Base-by-base conservation (phyloP, 768 basidiomycete genomes). In the Dendrothele bispora region DNA sequence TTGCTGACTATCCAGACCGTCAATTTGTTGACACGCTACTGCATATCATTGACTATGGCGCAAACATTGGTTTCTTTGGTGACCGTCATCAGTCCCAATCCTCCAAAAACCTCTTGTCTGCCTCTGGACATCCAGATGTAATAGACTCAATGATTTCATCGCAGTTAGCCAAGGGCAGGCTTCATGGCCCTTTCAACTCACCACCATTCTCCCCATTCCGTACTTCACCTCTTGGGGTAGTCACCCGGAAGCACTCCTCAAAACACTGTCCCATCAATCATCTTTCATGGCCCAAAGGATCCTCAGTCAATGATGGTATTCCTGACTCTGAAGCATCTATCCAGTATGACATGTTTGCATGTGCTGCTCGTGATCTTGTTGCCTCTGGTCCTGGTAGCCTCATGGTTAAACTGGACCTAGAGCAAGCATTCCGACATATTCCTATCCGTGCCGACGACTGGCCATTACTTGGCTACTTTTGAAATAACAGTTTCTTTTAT, bases 351-450 rank as follows among this genome's bases (percentile, higher is more conserved):
- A 50, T 55, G 37, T 63, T 69, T 45, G 49, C 54, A 17, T 40
- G 46, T 5, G 62, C 63, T 0, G 39, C 61, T 14, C 8, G 53
- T 2, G 60, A 68, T 37, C 48, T n/a, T n/a, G n/a, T n/a, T n/a
- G n/a, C n/a, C n/a, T n/a, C n/a, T n/a, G n/a, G n/a, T n/a, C n/a
- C n/a, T 69, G 8, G 35, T 37, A 57, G 64, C 2, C 53, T 65
- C 2, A 57, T 72, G 49, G 58, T 53, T 7, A 71, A 70, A 46
- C 63, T 69, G n/a, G 66, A 71, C 45, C 56, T 73, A 4, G 58
- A 65, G 42, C 57, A 63, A 4, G 70, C 68, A 1, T 73, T 71
- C 48, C 55, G 58, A 14, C 71, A 70, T 38, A 64, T 71, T 22
- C 68, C 65, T 1, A 55, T 72, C 3, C 54, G 55, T 2, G 37